Evolutionary conservation across 1,139 yeast species (phyloP).

Genomic region (Kurtzmaniella quercitrusa): DNA sequence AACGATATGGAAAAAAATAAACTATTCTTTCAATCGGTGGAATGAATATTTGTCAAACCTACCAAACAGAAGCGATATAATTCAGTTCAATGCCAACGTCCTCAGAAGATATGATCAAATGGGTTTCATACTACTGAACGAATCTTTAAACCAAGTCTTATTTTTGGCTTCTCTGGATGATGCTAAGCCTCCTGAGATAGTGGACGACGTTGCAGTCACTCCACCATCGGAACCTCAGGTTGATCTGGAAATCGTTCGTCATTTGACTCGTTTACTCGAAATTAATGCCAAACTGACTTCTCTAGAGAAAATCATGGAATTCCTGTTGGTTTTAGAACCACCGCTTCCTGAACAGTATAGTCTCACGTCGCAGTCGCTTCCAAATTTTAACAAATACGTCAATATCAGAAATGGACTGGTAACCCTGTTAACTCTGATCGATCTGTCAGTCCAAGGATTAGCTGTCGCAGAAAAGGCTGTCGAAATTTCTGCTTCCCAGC

Average conservation of each 20-base stretch:
- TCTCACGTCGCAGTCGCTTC: not conserved
- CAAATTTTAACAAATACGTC: not conserved
- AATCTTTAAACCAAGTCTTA: conserved; percentile 42
- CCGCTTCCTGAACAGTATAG: conserved; percentile 40
- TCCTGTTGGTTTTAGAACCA: conserved; percentile 37
- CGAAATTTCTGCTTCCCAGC: conserved; percentile 15
- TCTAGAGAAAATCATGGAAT: conserved; percentile 36
- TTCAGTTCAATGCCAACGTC: conserved; percentile 42
- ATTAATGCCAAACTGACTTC: conserved; percentile 37
- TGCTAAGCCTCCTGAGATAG: conserved; percentile 13
- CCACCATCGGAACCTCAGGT: conserved; percentile 9
- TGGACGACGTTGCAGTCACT: conserved; percentile 5
- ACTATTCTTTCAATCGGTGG: conserved; percentile 81
- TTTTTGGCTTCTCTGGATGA: conserved; percentile 38
- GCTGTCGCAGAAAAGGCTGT: conserved; percentile 2
- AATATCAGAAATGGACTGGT: conserved; percentile 1
- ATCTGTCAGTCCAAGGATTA: conserved; percentile 4
- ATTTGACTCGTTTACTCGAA: conserved; percentile 33
- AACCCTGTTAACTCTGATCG: conserved; percentile 1
- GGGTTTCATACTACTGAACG: conserved; percentile 47
- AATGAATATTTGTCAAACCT: conserved; percentile 54
- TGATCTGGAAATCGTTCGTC: conserved; percentile 17
- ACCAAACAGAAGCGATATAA: conserved; percentile 33
- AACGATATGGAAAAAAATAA: conserved; percentile 62
- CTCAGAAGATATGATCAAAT: conserved; percentile 39